Conservation (phyloP, 768 basidiomycete genomes). For the Collybia sp. region DNA sequence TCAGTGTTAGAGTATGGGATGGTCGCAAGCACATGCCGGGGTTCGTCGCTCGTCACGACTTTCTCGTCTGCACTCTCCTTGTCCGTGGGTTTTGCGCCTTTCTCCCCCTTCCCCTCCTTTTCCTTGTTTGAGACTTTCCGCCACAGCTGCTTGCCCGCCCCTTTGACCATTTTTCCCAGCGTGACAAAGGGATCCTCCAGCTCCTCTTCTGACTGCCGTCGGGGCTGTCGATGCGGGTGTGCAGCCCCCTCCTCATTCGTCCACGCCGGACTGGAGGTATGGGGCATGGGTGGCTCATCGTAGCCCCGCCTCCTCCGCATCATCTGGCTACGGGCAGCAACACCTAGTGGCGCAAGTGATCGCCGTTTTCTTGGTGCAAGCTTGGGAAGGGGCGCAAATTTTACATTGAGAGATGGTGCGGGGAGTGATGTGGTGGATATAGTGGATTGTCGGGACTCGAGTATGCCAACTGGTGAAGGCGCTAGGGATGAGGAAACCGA, state of each 20-base stretch:
- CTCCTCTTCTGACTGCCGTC: conserved; percentile 14
- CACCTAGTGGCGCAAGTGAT: conserved; percentile 47
- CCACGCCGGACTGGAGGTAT: conserved; percentile 23
- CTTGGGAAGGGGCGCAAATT: conserved; percentile 58
- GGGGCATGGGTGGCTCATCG: conserved; percentile 1
- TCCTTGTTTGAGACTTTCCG: conserved; percentile 39
- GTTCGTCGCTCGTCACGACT: conserved; percentile 3
- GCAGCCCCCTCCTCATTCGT: conserved; percentile 25
- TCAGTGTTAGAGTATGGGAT: not conserved
- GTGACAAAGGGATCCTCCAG: conserved; percentile 43
- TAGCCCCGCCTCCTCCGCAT: conserved; percentile 28
- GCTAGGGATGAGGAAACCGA: conserved; percentile 39
- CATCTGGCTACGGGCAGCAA: conserved; percentile 43
- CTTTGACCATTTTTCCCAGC: conserved; percentile 50
- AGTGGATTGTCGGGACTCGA: conserved; percentile 1
- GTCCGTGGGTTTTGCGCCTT: conserved; percentile 2
- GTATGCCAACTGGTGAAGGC: conserved; percentile 30
- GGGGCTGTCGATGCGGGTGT: not conserved
- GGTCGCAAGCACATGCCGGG: conserved; percentile 2
- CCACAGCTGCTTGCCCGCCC: conserved; percentile 46
- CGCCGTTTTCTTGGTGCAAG: conserved; percentile 44
- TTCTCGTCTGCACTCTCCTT: conserved; percentile 12
- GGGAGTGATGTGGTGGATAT: conserved; percentile 12
- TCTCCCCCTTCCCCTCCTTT: conserved; percentile 13
- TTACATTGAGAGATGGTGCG: conserved; percentile 31